These are phyloP conservation scores for Trichoderma harzianum DNA, from an alignment of 2,329 filamentous ascomycete species.

Conservation along the genomic window DNA sequence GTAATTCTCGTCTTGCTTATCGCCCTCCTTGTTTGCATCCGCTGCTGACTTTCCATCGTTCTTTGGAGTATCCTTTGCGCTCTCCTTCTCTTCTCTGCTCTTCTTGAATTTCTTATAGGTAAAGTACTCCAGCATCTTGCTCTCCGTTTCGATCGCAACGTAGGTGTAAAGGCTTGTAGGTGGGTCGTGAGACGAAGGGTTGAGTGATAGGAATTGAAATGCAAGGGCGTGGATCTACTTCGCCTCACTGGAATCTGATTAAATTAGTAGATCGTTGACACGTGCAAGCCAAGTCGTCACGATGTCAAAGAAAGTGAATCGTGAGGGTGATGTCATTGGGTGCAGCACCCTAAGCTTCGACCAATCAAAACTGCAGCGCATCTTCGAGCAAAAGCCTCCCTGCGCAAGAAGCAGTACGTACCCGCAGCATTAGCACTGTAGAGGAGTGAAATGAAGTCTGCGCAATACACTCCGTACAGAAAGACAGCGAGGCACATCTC, in stretches of 20 bases:
- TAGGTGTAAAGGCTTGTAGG: background rate
- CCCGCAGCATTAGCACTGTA: background rate
- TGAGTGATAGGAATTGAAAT: background rate
- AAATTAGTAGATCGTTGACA: background rate
- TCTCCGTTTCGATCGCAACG: background rate
- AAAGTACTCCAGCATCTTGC: conserved; percentile 61
- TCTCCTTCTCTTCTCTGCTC: conserved; percentile 41
- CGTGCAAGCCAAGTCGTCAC: conserved; percentile 12
- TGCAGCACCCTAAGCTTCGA: background rate
- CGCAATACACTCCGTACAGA: background rate
- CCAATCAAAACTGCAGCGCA: background rate
- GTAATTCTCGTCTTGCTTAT: conserved; percentile 19
- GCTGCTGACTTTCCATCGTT: conserved; percentile 12
- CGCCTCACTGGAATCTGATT: background rate
- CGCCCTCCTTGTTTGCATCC: background rate
- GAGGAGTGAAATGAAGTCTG: too few relatives aligned
- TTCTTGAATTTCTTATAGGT: conserved; percentile 62
- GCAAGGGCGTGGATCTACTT: background rate
- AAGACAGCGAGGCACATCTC: background rate
- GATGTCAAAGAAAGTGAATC: background rate
- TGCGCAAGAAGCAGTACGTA: background rate
- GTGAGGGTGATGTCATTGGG: conserved; percentile 19
- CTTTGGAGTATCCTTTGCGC: conserved; percentile 29
- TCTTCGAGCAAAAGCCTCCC: background rate
- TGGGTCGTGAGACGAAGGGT: background rate